Evolutionary conservation across 108 stramenopile genomes (phyloP).

Genomic region (Skeletonema marinoi): DNA sequence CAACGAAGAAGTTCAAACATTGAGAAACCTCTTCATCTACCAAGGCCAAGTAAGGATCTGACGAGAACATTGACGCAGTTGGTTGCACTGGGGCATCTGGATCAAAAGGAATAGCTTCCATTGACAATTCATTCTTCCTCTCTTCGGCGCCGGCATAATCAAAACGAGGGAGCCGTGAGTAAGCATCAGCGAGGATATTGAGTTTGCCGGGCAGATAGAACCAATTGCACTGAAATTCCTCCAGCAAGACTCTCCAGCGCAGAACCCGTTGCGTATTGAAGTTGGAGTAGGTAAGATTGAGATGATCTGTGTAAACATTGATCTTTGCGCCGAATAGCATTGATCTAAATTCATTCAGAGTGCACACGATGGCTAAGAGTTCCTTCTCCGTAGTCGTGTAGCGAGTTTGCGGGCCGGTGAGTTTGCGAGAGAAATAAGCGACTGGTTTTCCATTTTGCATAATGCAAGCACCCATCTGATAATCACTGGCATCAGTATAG

Average conservation of each 20-base stretch:
- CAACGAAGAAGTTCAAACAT: too few relatives aligned
- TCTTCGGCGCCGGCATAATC: too few relatives aligned
- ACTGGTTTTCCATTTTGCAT: conserved; percentile 46
- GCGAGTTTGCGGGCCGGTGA: background rate
- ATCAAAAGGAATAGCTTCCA: too few relatives aligned
- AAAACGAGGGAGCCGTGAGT: conserved; percentile 14
- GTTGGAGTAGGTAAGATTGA: conserved; percentile 41
- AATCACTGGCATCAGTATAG: conserved; percentile 50
- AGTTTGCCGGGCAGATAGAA: conserved; percentile 36
- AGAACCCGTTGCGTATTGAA: conserved; percentile 27
- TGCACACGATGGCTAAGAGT: conserved; percentile 37
- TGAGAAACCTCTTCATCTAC: too few relatives aligned
- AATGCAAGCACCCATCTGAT: conserved; percentile 47
- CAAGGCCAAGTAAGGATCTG: too few relatives aligned
- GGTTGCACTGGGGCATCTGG: too few relatives aligned
- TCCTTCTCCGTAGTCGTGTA: conserved; percentile 49
- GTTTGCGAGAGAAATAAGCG: conserved; percentile 35
- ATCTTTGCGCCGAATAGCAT: conserved; percentile 45
- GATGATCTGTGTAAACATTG: conserved; percentile 52
- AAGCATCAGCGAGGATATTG: conserved; percentile 47
- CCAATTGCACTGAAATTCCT: conserved; percentile 32
- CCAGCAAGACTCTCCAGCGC: conserved; percentile 48
- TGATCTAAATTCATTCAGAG: conserved; percentile 38
- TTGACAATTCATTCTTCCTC: too few relatives aligned
- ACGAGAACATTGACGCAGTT: too few relatives aligned